phyloP scores from a whole-genome alignment of 371 early-diverging fungal genomes.

The Blakeslea trispora region DNA sequence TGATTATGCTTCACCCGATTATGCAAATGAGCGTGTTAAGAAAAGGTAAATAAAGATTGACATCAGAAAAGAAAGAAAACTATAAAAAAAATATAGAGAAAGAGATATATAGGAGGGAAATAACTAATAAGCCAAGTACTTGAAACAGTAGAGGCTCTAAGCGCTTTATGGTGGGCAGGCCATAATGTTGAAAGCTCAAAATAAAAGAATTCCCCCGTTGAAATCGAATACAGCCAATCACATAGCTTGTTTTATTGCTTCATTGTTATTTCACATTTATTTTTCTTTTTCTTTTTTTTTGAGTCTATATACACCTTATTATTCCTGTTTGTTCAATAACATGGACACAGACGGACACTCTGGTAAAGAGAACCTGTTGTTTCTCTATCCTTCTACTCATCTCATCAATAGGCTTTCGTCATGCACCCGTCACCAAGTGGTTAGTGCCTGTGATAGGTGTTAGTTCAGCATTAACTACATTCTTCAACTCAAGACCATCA shows the following conservation, averaged over 20 bases:
- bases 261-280: too few species aligned
- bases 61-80: too few species aligned
- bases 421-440: constrained; percentile 70
- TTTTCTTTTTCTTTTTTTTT: too few species aligned
- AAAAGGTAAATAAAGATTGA: constrained; percentile 16
- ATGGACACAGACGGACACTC: constrained; percentile 29
- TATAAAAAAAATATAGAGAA: too few species aligned
- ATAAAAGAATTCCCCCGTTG: too few species aligned
- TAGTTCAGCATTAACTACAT: constrained; percentile 54
- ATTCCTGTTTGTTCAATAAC: neutral
- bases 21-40: constrained; percentile 19
- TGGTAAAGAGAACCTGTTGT: constrained; percentile 2
- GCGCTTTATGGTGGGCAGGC: constrained; percentile 38
- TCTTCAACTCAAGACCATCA: constrained; percentile 50
- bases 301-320: too few species aligned
- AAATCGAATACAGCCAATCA: too few species aligned
- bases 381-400: too few species aligned
- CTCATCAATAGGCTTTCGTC: constrained; percentile 52
- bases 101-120: too few species aligned
- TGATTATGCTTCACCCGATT: constrained; percentile 18
- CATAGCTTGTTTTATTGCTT: too few species aligned
- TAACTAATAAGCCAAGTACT: constrained; percentile 43
- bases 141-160: constrained; percentile 48
- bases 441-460: constrained; percentile 59
- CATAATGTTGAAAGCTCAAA: too few species aligned